Evolutionary conservation across 2,329 filamentous ascomycete species (phyloP).

Genomic region (Colletotrichum neosansevieriae): DNA sequence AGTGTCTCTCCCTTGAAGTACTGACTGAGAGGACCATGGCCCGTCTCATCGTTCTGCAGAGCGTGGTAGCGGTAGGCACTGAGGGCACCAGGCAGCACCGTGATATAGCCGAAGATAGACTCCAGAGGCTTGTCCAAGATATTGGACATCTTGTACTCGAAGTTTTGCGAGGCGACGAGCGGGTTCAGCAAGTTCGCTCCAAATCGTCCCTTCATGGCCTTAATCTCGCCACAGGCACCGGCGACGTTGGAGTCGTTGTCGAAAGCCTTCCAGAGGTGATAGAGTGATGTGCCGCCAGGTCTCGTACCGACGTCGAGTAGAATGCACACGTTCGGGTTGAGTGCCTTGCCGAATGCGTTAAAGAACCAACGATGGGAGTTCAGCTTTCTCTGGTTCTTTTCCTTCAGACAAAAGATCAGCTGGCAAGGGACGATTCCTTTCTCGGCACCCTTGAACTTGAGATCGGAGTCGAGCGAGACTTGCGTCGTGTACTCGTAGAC

Average conservation of each 20-base stretch:
- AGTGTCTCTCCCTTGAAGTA: constrained; percentile 99
- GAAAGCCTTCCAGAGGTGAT: constrained; percentile 98
- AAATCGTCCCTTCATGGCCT: constrained; percentile 91
- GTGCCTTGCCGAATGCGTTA: constrained; percentile 92
- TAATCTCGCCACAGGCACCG: constrained; percentile 97
- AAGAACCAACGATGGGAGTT: constrained; percentile 99
- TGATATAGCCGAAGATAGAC: constrained; percentile 98
- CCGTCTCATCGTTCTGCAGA: constrained; percentile 95
- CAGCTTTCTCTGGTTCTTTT: constrained; percentile 96
- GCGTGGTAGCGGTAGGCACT: constrained; percentile 97
- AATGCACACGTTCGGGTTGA: constrained; percentile 97
- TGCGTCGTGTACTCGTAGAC: constrained; percentile 99
- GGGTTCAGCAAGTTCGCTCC: constrained; percentile 91
- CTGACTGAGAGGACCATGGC: constrained; percentile 93
- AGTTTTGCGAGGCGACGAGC: constrained; percentile 96
- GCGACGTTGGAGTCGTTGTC: constrained; percentile 98
- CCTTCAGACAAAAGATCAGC: constrained; percentile 98
- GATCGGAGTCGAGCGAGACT: constrained; percentile 92
- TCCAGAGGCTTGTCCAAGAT: constrained; percentile 98
- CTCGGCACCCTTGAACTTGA: constrained; percentile 99
- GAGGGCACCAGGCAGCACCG: constrained; percentile 92
- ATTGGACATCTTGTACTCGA: constrained; percentile 99
- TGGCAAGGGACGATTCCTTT: constrained; percentile 99
- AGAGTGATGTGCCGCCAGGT: constrained; percentile 89
- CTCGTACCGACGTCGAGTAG: constrained; percentile 96